Base-by-base conservation (phyloP, 1,139 yeast species). In the Taiozyma onychis region DNA sequence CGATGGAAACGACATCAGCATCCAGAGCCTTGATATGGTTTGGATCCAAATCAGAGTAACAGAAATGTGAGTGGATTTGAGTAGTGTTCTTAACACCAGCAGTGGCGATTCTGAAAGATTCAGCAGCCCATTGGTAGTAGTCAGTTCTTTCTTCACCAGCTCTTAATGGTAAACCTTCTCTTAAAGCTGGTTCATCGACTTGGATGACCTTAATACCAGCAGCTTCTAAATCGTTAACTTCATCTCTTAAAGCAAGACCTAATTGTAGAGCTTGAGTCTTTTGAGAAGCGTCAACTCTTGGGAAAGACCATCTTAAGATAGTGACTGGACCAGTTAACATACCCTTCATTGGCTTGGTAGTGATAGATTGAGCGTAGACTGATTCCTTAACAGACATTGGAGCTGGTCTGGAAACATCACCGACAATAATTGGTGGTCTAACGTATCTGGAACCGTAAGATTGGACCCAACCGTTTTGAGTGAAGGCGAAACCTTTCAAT, bases 251-350 rank as follows among this genome's bases (percentile, higher is more conserved):
- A 66, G 98, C 98, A 69, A 93, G 81, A 71, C 96, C 96, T 73
- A 93, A 87, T 83, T 93, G 99, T 73, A 88, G 82, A 66, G 98
- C 91, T 81, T 93, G 99, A 62, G 84, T 80, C 80, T 88, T 83
- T 78, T 88, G 95, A 61, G 96, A 81, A 64, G 93, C 87, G 69
- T 93, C 99, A 72, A 91, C 95, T 85, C 99, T 89, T 79, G 99
- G 99, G 98, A 93, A 93, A 67, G 99, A 93, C 99, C 99, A 93
- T 85, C 99, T 89, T 74, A 93, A 85, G 77, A 96, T 89, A 68
- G 99, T 93, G 66, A 93, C 95, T 73, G 99, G 99, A 78, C 99
- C 99, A 72, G 99, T 91, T 74, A 93, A 87, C 99, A 93, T 93
- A 88, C 99, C 99, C 85, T 93, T 93, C 84, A 93, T 87, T 72